phyloP scores from a whole-genome alignment of 2,329 filamentous ascomycete species.

The Calycina marina region DNA sequence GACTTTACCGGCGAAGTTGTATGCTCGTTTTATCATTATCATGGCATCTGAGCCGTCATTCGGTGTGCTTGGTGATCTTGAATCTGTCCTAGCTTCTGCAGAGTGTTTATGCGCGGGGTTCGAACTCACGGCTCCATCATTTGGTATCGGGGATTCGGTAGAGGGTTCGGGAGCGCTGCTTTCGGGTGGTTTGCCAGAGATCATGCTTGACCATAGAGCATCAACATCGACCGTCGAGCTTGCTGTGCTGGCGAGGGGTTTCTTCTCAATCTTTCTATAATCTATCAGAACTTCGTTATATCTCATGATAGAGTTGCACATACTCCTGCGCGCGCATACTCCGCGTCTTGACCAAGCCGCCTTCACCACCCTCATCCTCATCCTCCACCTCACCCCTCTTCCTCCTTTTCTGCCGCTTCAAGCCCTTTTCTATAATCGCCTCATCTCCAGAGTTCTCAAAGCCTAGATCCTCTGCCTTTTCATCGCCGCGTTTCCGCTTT shows the following conservation, averaged over 20 bases:
- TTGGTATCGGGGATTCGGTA: not conserved
- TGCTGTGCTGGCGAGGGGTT: slow-evolving; percentile 14
- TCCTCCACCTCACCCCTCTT: slow-evolving; percentile 28
- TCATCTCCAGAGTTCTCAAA: slow-evolving; percentile 63
- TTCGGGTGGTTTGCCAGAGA: slow-evolving; percentile 25
- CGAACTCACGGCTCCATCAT: slow-evolving; percentile 1
- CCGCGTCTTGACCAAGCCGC: slow-evolving; percentile 57
- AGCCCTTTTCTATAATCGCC: slow-evolving; percentile 44
- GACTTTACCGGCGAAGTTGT: slow-evolving; percentile 60
- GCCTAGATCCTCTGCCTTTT: slow-evolving; percentile 30
- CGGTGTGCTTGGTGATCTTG: slow-evolving; percentile 12
- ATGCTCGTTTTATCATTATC: slow-evolving; percentile 55
- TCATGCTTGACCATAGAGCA: slow-evolving; percentile 55
- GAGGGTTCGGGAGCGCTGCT: slow-evolving; percentile 2
- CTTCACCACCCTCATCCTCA: slow-evolving; percentile 45
- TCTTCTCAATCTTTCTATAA: slow-evolving; percentile 15
- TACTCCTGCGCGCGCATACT: slow-evolving; percentile 53
- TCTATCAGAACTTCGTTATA: slow-evolving; percentile 4
- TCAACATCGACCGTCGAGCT: slow-evolving; percentile 54
- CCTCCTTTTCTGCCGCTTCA: slow-evolving; percentile 36
- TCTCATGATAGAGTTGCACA: slow-evolving; percentile 12
- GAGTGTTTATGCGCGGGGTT: not conserved
- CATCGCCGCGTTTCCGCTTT: slow-evolving; percentile 24
- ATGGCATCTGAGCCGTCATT: slow-evolving; percentile 21
- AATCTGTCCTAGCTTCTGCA: slow-evolving; percentile 3